Evolutionary conservation across 2,329 filamentous ascomycete genomes (phyloP), one percentile per base, ranked within the genome.

Genomic region (Huntiella moniliformis): DNA sequence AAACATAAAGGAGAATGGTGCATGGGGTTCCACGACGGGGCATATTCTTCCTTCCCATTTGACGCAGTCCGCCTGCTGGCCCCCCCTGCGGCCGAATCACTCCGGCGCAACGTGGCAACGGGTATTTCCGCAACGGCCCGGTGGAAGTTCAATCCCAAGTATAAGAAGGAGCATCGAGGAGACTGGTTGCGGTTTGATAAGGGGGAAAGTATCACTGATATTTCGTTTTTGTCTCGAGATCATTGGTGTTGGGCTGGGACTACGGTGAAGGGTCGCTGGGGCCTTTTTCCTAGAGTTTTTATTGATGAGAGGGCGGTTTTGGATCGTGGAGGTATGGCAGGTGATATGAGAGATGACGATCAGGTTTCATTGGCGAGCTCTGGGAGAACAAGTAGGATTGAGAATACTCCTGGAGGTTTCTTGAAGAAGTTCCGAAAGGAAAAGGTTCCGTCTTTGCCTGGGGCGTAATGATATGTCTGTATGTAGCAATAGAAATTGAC

Each of bases 151-250:
- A 60, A 61, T 42, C 62, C 64, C 33, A 67, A 65, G 51, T 45
- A 50, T 11, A 55, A 53, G 45, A 42, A 34, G 31, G 40, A 42
- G 40, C 52, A 55, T 10, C 56, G 55, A 16, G 62, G 62, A 22
- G 56, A 64, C 8, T 75, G 71, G 71, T 59, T 75, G n/a, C 66
- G 61, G 51, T 73, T 82, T 54, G 75, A 78, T 28, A 79, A 77
- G 55, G 74, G 73, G 15, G 78, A 82, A 51, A 64, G 68, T 3
- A 78, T 81, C 12, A 74, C 67, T 52, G 83, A 78, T 59, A 83
- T 73, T 17, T 62, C 60, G 44, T 73, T 69, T 63, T 52, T 61
- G 2, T 61, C 67, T 47, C 57, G 61, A 16, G 65, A 67, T 10
- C 66, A 70, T 50, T 74, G 70, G 70, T 74, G 69, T 55, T 74